Base-by-base conservation (phyloP, 768 basidiomycete species). In the Tricholoma matsutake region DNA sequence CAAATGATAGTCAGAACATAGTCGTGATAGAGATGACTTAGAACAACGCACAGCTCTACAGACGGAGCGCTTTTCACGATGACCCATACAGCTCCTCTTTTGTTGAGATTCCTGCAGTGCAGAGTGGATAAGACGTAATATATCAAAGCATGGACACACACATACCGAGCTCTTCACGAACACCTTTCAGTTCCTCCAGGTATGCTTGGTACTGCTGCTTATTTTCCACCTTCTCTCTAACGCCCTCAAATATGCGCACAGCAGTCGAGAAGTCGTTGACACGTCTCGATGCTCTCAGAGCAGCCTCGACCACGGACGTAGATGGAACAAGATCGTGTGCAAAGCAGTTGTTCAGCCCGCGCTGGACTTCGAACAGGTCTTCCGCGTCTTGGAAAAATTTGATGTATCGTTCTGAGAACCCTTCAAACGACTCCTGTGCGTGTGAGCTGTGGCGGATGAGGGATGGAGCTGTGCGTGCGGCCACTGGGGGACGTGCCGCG, bases 341-440 rank as follows among this genome's bases (percentile, higher is more conserved):
- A 74, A 99, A 99, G 81, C 96, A 98, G 84, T 99, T 99, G 83
- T 99, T 98, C 69, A 99, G 81, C 39, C 97, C 97, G 55, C 97
- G 92, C 78, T 99, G 96, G 65, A 99, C 91, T 81, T 99, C 97
- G 72, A 99, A 99, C 60, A 98, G 84, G 79, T 99, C 97, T 71
- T 94, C 87, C 54, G 94, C 94, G 59, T 86, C 83, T 71, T 91
- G 78, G 84, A 99, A 99, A 78, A 99, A 99, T 65, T 81, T 81
- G 71, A 94, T 88, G 78, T 98, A 98, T 72, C 96, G 93, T 63
- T 88, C 84, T 69, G 92, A 93, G 82, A 98, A 98, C 49, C 90
- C 84, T 74, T 97, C 96, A 76, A 94, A 98, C 16, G 91, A 84
- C 79, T 98, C 96, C 75, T 94, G 88, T 63, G 87, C 85, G 77